These are phyloP conservation scores for Ceratocystis cacaofunesta DNA, from an alignment of 2,329 filamentous ascomycete species.

Conservation along the genomic window DNA sequence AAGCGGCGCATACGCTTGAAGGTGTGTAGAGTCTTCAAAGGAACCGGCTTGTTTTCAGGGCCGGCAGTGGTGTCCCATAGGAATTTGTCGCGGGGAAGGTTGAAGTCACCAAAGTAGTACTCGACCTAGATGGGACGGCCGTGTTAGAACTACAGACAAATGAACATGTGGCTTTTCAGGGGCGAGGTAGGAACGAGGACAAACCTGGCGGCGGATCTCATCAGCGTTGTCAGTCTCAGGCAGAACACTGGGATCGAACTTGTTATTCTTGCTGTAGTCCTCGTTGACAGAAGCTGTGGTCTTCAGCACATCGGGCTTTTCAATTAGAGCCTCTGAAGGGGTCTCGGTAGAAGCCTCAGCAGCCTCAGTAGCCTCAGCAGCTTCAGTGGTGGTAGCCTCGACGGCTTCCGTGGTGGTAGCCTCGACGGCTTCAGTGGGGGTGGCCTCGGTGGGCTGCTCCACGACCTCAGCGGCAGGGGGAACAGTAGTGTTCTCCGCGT, in stretches of 20 bases:
- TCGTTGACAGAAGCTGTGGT: conserved; percentile 29
- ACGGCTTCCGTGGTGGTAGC: conserved; percentile 14
- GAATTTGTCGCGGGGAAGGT: conserved; percentile 78
- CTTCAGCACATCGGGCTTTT: conserved; percentile 28
- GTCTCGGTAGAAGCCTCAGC: conserved; percentile 16
- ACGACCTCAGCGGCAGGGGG: conserved; percentile 19
- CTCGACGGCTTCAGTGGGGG: conserved; percentile 20
- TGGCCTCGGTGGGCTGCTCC: conserved; percentile 20
- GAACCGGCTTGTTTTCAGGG: conserved; percentile 64
- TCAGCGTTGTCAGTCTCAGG: conserved; percentile 61
- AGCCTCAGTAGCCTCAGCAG: background rate
- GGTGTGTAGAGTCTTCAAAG: conserved; percentile 59
- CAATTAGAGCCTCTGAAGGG: conserved; percentile 21
- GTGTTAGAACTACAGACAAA: conserved; percentile 1
- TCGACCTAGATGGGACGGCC: conserved; percentile 48
- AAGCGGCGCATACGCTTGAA: conserved; percentile 97
- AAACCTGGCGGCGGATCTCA: conserved; percentile 71
- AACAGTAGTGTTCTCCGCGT: conserved; percentile 15
- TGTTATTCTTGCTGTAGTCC: conserved; percentile 42
- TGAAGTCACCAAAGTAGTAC: conserved; percentile 90
- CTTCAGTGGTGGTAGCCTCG: conserved; percentile 18
- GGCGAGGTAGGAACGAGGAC: conserved; percentile 13
- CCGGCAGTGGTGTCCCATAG: conserved; percentile 67
- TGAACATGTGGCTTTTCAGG: background rate
- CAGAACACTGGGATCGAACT: conserved; percentile 53